phyloP scores from a whole-genome alignment of 2,329 filamentous ascomycete species.

The Diaporthe longicolla region DNA sequence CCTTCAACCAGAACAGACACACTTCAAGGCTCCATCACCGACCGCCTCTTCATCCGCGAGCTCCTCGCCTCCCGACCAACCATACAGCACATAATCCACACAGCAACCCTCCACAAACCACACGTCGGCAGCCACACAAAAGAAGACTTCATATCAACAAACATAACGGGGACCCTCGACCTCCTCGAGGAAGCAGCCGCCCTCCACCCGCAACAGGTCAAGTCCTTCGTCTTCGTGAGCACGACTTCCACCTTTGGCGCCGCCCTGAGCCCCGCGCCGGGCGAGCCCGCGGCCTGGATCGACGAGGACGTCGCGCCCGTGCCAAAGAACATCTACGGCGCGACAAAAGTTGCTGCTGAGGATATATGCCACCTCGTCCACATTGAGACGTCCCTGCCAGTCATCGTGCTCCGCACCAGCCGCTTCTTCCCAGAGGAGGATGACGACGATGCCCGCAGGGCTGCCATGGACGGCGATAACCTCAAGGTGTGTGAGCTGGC shows the following conservation, averaged over 20 bases:
- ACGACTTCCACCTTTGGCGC: constrained; percentile 62
- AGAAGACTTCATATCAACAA: constrained; percentile 59
- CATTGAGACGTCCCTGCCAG: constrained; percentile 55
- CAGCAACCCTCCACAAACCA: constrained; percentile 63
- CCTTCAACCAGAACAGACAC: constrained; percentile 49
- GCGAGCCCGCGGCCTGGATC: constrained; percentile 60
- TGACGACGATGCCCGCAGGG: constrained; percentile 58
- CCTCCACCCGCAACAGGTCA: constrained; percentile 46
- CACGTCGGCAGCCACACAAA: constrained; percentile 62
- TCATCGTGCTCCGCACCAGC: constrained; percentile 60
- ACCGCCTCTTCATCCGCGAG: constrained; percentile 51
- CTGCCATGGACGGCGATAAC: constrained; percentile 56
- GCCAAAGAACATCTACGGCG: constrained; percentile 65
- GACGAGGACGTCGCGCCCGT: constrained; percentile 56
- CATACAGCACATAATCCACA: constrained; percentile 59
- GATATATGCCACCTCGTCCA: constrained; percentile 61
- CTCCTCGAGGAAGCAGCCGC: constrained; percentile 57
- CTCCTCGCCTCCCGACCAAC: constrained; percentile 51
- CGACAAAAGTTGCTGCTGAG: constrained; percentile 64
- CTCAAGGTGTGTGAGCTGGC: constrained; percentile 64
- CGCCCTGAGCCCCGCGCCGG: constrained; percentile 54
- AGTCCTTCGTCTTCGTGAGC: constrained; percentile 60
- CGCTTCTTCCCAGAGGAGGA: constrained; percentile 65
- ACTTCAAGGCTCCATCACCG: constrained; percentile 54
- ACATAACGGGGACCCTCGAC: constrained; percentile 59